Percentiles rank a stretch among this genome's conserved stretches.
phyloP scores from a whole-genome alignment of 2,329 filamentous ascomycete genomes.

The Annulohypoxylon truncatum region DNA sequence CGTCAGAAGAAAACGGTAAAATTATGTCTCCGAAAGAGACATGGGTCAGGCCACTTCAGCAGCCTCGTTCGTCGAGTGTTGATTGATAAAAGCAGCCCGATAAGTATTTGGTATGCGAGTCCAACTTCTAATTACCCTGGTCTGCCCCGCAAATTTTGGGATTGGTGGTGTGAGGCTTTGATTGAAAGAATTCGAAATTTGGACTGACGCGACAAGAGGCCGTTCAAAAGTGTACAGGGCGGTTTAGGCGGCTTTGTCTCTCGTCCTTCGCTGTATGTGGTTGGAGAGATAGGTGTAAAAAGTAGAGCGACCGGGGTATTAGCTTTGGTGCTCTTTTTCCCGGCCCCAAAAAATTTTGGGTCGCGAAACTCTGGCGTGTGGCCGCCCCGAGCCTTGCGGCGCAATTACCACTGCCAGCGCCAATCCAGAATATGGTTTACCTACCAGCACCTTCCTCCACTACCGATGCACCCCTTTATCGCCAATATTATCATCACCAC shows the following conservation, averaged over 20 bases:
- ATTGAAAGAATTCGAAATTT: slow-evolving; percentile 9
- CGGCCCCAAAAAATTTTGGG: slow-evolving; percentile 34
- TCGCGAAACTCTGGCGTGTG: slow-evolving; percentile 41
- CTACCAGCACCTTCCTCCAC: slow-evolving; percentile 13
- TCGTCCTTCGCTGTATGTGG: slow-evolving; percentile 3
- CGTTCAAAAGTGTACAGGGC: slow-evolving; percentile 5
- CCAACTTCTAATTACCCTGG: slow-evolving; percentile 26
- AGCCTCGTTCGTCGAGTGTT: slow-evolving; percentile 41
- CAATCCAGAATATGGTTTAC: neutral
- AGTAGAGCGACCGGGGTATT: slow-evolving; percentile 17
- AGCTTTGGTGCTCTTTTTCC: slow-evolving; percentile 27
- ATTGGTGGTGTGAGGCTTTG: slow-evolving; percentile 1
- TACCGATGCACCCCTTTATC: slow-evolving; percentile 12
- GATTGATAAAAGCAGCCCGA: slow-evolving; percentile 33
- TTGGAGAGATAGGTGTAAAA: slow-evolving; percentile 11
- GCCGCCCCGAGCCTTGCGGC: slow-evolving; percentile 31
- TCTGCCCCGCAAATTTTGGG: slow-evolving; percentile 31
- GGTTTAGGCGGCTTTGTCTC: slow-evolving; percentile 2
- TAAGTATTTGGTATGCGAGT: slow-evolving; percentile 16
- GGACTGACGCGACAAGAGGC: slow-evolving; percentile 15
- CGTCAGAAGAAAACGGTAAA: slow-evolving; percentile 42
- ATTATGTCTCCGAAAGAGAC: slow-evolving; percentile 48
- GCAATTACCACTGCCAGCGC: slow-evolving; percentile 6
- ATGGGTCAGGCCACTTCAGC: slow-evolving; percentile 49
- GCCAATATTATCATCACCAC: slow-evolving; percentile 26